Evolutionary conservation across 164 flowering plant species (phyloP).

Genomic region (grape (Vitis vinifera)): ASM3070453v1 NC_081810.1:21891501-21892000

Average conservation of each 20-base stretch:
- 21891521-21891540: too few species aligned
- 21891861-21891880: conserved; percentile 67
- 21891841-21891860: conserved; percentile 67
- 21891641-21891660: conserved; percentile 24
- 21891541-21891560: too few species aligned
- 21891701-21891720: conserved; percentile 30
- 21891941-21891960: background rate
- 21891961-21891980: conserved; percentile 31
- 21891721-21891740: conserved; percentile 47
- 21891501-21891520: too few species aligned
- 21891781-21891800: conserved; percentile 57
- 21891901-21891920: background rate
- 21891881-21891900: conserved; percentile 38
- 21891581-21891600: too few species aligned
- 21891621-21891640: too few species aligned
- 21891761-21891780: conserved; percentile 61
- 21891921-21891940: background rate
- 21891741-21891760: conserved; percentile 74
- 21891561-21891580: too few species aligned
- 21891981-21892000: conserved; percentile 70
- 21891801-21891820: conserved; percentile 67
- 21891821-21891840: conserved; percentile 63
- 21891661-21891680: conserved; percentile 43
- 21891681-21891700: conserved; percentile 40
- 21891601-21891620: too few species aligned